Evolutionary conservation across 257 asterid species (phyloP).

Genomic region (Solanum chilense): DNA sequence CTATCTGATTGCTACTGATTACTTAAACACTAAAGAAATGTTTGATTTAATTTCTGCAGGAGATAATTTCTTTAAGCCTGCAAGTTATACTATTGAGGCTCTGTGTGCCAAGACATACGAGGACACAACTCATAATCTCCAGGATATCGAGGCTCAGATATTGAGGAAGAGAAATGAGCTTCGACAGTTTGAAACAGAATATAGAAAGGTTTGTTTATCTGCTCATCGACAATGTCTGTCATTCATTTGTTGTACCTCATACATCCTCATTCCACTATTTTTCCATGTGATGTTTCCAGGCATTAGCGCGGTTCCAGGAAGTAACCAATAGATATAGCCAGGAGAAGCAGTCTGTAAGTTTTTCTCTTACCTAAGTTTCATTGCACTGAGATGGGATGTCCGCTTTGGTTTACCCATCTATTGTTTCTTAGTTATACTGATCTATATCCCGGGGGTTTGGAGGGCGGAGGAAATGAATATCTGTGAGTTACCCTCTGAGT

Average conservation of each 20-base stretch:
- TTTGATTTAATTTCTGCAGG: constrained; percentile 41
- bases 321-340: constrained; percentile 84
- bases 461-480: background rate
- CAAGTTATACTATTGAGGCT: constrained; percentile 79
- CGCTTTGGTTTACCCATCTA: background rate
- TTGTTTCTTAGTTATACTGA: background rate
- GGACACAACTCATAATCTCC: constrained; percentile 72
- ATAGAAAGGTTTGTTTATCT: constrained; percentile 62
- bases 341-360: constrained; percentile 92
- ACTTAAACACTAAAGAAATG: background rate
- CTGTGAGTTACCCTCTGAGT: background rate
- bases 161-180: constrained; percentile 91
- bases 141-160: constrained; percentile 88
- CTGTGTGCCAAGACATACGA: constrained; percentile 87
- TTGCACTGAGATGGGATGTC: background rate
- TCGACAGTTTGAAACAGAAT: constrained; percentile 94
- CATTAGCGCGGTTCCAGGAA: constrained; percentile 95
- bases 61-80: constrained; percentile 96
- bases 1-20: background rate
- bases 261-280: background rate
- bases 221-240: background rate
- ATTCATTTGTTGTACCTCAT: background rate
- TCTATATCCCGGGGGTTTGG: background rate
- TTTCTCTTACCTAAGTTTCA: background rate
- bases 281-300: constrained; percentile 33